These are phyloP conservation scores for Tarenaya hassleriana DNA, from an alignment of 345 rosid genomes.

Conservation along the genomic window DNA sequence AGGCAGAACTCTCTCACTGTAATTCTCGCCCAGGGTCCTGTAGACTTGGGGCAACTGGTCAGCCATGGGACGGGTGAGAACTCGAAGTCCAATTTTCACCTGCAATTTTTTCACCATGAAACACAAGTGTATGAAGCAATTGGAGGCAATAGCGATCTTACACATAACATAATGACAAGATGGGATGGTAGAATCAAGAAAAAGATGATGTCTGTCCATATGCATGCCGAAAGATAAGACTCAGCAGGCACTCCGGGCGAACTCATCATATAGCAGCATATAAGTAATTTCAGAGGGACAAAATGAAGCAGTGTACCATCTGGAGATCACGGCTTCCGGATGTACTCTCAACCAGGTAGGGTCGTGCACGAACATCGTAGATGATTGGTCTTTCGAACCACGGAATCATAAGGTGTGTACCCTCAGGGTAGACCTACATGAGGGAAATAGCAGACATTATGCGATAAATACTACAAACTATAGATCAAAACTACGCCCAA, in stretches of 20 bases:
- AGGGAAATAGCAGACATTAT: conserved; percentile 1
- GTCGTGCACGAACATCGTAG: conserved; percentile 92
- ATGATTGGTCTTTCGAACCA: conserved; percentile 91
- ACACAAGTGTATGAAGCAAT: not conserved
- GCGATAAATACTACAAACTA: no score
- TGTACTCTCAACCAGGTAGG: conserved; percentile 81
- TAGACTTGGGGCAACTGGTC: conserved; percentile 68
- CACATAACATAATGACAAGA: no score
- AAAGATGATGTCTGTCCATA: no score
- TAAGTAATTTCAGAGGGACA: not conserved
- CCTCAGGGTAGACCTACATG: conserved; percentile 81
- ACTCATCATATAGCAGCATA: not conserved
- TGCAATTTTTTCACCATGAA: conserved; percentile 28
- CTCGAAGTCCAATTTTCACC: conserved; percentile 95
- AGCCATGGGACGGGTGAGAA: conserved; percentile 80
- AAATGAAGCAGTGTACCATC: conserved; percentile 41
- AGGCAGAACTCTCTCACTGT: conserved; percentile 80
- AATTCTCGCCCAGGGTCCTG: conserved; percentile 76
- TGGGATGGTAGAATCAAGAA: conserved; percentile 86
- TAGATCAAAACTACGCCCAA: no score
- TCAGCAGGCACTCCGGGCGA: no score
- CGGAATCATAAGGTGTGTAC: conserved; percentile 83
- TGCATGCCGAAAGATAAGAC: no score
- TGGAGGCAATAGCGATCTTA: not conserved
- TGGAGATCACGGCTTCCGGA: conserved; percentile 97